Conservation (phyloP, 805 yeast species). For the Candida pseudoglaebosa region DNA sequence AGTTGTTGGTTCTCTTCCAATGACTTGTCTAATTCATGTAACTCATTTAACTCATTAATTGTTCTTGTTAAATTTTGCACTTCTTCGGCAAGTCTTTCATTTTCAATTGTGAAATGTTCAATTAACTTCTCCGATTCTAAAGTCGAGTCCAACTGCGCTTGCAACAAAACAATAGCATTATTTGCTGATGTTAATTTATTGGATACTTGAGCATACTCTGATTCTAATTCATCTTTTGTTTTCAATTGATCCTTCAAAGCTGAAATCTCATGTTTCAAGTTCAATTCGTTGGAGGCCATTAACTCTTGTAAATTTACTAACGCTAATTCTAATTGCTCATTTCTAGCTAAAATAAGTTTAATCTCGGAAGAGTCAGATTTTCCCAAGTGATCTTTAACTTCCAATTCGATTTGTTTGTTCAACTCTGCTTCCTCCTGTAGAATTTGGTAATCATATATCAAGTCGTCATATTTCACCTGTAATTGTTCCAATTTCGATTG, state of each 20-base stretch:
- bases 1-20: conserved; percentile 43
- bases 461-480: conserved; percentile 23
- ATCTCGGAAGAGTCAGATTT: conserved; percentile 12
- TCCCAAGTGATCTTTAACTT: conserved; percentile 18
- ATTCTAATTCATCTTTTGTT: conserved; percentile 6
- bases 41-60: conserved; percentile 44
- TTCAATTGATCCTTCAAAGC: conserved; percentile 2
- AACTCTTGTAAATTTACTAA: conserved; percentile 29
- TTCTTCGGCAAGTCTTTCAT: conserved; percentile 30
- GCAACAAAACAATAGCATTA: conserved; percentile 21
- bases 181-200: conserved; percentile 24
- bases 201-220: conserved; percentile 26
- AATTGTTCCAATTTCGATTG: conserved; percentile 20
- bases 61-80: conserved; percentile 31
- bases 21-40: conserved; percentile 47
- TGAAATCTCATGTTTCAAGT: conserved; percentile 18
- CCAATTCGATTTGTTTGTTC: conserved; percentile 34
- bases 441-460: conserved; percentile 27
- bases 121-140: conserved; percentile 33
- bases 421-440: conserved; percentile 34
- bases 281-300: conserved; percentile 21
- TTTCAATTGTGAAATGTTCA: conserved; percentile 32
- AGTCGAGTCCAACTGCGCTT: conserved; percentile 29
- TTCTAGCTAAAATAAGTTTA: conserved; percentile 23
- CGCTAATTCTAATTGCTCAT: conserved; percentile 40